Conservation (phyloP, 768 basidiomycete genomes). For the Thelephora ganbajun region DNA sequence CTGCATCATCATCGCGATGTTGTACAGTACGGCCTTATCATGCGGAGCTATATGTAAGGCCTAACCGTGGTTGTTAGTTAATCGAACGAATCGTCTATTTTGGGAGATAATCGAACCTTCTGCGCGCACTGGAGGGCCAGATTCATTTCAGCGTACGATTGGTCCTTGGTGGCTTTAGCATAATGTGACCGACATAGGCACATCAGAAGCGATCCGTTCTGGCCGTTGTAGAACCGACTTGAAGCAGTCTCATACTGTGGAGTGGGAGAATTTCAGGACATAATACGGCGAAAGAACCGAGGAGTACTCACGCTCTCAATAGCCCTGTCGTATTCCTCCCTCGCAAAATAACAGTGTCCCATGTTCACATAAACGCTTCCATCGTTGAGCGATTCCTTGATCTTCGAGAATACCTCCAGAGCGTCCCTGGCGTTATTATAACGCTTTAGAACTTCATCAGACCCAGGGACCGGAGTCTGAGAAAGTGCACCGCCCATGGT, state of each 20-base stretch:
- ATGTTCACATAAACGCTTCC: conserved; percentile 92
- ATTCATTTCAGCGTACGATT: conserved; percentile 68
- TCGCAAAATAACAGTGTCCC: conserved; percentile 86
- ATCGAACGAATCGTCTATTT: neutral
- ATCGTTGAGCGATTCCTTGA: conserved; percentile 70
- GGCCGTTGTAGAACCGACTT: conserved; percentile 56
- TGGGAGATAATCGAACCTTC: conserved; percentile 30
- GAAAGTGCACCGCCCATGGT: conserved; percentile 37
- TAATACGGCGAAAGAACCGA: neutral
- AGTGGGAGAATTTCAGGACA: neutral
- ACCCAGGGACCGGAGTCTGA: conserved; percentile 24
- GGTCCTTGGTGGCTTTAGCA: conserved; percentile 83
- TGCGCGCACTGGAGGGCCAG: conserved; percentile 79
- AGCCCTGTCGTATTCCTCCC: conserved; percentile 91
- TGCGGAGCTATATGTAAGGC: conserved; percentile 72
- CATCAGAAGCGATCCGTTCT: conserved; percentile 62
- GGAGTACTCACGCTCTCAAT: conserved; percentile 72
- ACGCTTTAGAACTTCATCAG: conserved; percentile 53
- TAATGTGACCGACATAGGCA: conserved; percentile 92
- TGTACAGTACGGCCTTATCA: conserved; percentile 87
- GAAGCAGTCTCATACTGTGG: conserved; percentile 86
- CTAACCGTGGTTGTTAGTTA: conserved; percentile 24
- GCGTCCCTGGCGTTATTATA: conserved; percentile 75
- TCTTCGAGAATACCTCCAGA: conserved; percentile 77
- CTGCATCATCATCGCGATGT: conserved; percentile 97